Evolutionary conservation across 2,329 filamentous ascomycete genomes (phyloP).

Genomic region (Epicoccum sorghinum): DNA sequence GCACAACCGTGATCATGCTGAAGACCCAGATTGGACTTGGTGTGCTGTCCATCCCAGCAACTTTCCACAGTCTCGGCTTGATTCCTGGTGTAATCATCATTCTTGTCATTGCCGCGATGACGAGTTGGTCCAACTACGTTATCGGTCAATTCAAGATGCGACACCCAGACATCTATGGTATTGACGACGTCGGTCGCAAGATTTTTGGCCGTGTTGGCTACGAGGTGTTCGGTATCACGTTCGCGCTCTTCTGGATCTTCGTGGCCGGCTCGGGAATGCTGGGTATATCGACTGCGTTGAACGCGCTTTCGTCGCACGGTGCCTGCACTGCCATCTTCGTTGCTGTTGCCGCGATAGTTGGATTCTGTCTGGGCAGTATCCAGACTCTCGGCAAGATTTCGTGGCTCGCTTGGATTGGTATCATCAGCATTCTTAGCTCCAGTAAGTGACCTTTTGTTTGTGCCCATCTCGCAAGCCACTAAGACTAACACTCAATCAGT

Average conservation of each 20-base stretch:
- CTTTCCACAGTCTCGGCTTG: slow-evolving; percentile 55
- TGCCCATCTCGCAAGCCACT: not conserved
- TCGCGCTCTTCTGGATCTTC: slow-evolving; percentile 56
- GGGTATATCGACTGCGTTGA: slow-evolving; percentile 48
- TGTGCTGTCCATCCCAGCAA: slow-evolving; percentile 58
- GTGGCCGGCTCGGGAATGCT: slow-evolving; percentile 73
- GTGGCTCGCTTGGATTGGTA: slow-evolving; percentile 35
- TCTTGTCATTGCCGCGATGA: slow-evolving; percentile 50
- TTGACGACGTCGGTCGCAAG: slow-evolving; percentile 62
- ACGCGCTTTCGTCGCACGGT: slow-evolving; percentile 64
- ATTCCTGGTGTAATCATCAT: slow-evolving; percentile 57
- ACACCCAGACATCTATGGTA: slow-evolving; percentile 62
- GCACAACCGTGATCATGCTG: slow-evolving; percentile 36
- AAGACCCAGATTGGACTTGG: slow-evolving; percentile 45
- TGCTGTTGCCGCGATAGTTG: slow-evolving; percentile 63
- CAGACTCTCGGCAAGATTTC: slow-evolving; percentile 43
- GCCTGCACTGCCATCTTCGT: slow-evolving; percentile 70
- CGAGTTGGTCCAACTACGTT: slow-evolving; percentile 58
- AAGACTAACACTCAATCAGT: slow-evolving; percentile 16
- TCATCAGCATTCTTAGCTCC: slow-evolving; percentile 27
- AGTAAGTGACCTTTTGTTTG: slow-evolving; percentile 16
- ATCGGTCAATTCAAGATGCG: slow-evolving; percentile 60
- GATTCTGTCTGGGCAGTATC: slow-evolving; percentile 53
- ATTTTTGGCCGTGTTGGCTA: slow-evolving; percentile 61
- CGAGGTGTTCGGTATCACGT: slow-evolving; percentile 51